phyloP scores from a whole-genome alignment of 192 early-diverging fungal genomes.

The Umbelopsis sp. region DNA sequence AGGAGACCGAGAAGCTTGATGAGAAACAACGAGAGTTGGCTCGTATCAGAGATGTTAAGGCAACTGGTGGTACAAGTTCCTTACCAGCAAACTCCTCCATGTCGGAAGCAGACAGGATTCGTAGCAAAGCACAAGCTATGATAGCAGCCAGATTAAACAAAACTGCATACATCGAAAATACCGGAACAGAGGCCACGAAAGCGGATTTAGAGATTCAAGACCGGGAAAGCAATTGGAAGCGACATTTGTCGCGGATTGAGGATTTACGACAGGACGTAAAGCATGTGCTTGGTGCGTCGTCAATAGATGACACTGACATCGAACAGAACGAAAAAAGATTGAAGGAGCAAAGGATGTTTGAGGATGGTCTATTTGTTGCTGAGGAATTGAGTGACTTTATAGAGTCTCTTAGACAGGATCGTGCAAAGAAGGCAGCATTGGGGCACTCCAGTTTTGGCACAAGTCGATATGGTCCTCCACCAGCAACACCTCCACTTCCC shows the following conservation, averaged over 20 bases:
- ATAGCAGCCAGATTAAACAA: constrained; percentile 44
- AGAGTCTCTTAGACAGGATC: constrained; percentile 18
- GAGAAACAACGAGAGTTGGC: constrained; percentile 11
- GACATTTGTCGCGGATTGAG: not conserved
- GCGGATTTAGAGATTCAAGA: not conserved
- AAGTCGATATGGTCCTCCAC: not conserved
- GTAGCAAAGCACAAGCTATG: constrained; percentile 53
- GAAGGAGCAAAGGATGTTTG: constrained; percentile 38
- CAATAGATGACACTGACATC: constrained; percentile 15
- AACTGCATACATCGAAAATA: not conserved
- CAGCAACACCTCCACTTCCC: constrained; percentile 8
- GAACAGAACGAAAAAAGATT: not conserved
- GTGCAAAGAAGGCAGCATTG: not conserved
- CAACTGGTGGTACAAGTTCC: not conserved
- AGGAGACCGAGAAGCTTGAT: constrained; percentile 23
- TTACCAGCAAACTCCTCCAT: constrained; percentile 15
- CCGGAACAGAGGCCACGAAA: not conserved
- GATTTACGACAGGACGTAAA: not conserved
- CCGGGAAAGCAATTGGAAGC: not conserved
- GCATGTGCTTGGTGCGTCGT: constrained; percentile 23
- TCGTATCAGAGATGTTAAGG: not conserved
- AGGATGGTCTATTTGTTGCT: constrained; percentile 32
- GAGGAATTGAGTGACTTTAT: constrained; percentile 37
- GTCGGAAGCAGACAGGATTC: constrained; percentile 52
- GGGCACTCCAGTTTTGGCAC: not conserved